phyloP scores from a whole-genome alignment of 768 basidiomycete genomes.

The Tephrocybe rancida region DNA sequence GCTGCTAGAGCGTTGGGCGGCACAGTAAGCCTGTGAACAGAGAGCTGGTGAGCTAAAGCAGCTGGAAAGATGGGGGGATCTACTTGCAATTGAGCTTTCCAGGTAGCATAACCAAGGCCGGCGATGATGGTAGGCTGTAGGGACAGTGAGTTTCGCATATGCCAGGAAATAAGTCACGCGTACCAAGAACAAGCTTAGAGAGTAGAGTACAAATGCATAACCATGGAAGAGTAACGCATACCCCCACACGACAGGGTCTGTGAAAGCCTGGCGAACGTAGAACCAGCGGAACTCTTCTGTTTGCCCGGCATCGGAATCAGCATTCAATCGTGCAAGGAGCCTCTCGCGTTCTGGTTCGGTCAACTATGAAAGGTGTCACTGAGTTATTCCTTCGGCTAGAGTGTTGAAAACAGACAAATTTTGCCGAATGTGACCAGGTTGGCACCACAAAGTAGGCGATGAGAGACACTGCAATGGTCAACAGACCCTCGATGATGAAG shows the following conservation, averaged over 20 bases:
- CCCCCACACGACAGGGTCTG: slow-evolving; percentile 60
- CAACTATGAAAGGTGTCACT: slow-evolving; percentile 34
- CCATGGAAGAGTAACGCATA: slow-evolving; percentile 66
- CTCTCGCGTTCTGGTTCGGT: slow-evolving; percentile 51
- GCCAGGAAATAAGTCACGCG: slow-evolving; percentile 1
- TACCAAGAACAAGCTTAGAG: slow-evolving; percentile 60
- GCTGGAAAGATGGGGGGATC: not conserved
- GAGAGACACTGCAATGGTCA: slow-evolving; percentile 51
- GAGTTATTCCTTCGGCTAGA: not conserved
- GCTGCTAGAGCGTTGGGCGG: slow-evolving; percentile 59
- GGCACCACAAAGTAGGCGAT: slow-evolving; percentile 57
- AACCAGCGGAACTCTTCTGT: slow-evolving; percentile 59
- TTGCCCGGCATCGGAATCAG: slow-evolving; percentile 56
- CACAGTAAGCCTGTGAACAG: slow-evolving; percentile 49
- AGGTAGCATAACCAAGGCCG: slow-evolving; percentile 55
- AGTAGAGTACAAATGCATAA: slow-evolving; percentile 60
- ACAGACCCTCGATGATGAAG: slow-evolving; percentile 56
- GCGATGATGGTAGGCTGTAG: slow-evolving; percentile 61
- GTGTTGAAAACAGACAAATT: slow-evolving; percentile 43
- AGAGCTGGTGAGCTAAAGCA: not conserved
- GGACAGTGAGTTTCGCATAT: not conserved
- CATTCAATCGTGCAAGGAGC: slow-evolving; percentile 48
- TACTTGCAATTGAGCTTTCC: slow-evolving; percentile 61
- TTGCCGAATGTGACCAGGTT: slow-evolving; percentile 59
- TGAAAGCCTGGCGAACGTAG: slow-evolving; percentile 57